Evolutionary conservation across 345 rosid genomes (phyloP), one percentile per base, ranked within the genome.

Genomic region (Gossypium arboreum): DNA sequence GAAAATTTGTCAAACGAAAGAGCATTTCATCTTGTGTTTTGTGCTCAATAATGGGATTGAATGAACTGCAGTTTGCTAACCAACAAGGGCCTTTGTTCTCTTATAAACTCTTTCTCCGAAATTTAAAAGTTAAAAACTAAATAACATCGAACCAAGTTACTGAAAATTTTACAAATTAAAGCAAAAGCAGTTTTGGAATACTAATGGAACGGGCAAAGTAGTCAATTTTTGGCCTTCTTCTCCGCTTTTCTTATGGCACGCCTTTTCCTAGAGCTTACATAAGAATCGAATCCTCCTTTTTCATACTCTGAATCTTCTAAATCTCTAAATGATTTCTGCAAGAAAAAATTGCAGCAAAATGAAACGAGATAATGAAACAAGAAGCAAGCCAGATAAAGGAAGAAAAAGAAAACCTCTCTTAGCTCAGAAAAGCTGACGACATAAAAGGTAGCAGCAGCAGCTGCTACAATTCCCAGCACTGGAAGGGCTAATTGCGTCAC

Each of bases 361-460:
- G 4, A 57, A 41, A 55, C 10, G 18, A 6, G 3, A 22, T 45
- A 13, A 68, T 47, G 41, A 47, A 24, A 68, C 41, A 39, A 39
- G 50, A 55, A 71, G 13, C 47, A 50, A 20, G 27, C 27, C 47
- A n/a, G n/a, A 50, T 11, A 39, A 45, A 11, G 17, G 3, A 11
- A 3, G 39, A 20, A 48, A 12, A 44, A 73, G 0, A 41, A 24
- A 25, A 75, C 78, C 78, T 75, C 73, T 51, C 66, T 55, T 4
- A 75, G 2, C 78, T 75, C 78, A 12, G 41, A 2, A 55, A 75
- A 75, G 78, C 78, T 75, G 2, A 75, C 73, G 20, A 18, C 65
- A 69, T 75, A 75, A 69, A 75, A 75, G 65, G 78, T 75, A 6
- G 41, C 66, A 9, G 78, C 78, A 3, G 78, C 78, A 1, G 73